Evolutionary conservation across 768 basidiomycete genomes (phyloP).

Genomic region (Russula brevipes): DNA sequence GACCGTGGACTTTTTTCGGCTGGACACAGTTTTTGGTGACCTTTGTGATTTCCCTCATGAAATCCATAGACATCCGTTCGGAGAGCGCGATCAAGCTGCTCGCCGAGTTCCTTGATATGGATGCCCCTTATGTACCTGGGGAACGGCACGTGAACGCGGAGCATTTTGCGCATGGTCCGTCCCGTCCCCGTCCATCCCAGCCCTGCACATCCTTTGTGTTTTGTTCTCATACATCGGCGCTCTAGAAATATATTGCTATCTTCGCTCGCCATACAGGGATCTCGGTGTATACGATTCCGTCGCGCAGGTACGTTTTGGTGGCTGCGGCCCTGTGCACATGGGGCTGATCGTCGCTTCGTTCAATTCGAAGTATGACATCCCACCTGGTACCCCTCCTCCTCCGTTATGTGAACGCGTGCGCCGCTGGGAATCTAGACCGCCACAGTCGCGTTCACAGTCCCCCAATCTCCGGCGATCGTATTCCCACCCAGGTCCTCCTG

Average conservation of each 20-base stretch:
- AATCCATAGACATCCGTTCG: slow-evolving; percentile 87
- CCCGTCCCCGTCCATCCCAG: background rate
- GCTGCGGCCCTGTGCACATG: background rate
- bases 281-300: slow-evolving; percentile 74
- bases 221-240: background rate
- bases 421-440: slow-evolving; percentile 29
- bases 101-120: slow-evolving; percentile 85
- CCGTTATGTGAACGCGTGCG: slow-evolving; percentile 31
- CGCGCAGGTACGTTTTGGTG: slow-evolving; percentile 55
- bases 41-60: slow-evolving; percentile 86
- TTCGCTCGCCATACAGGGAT: slow-evolving; percentile 85
- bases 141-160: slow-evolving; percentile 68
- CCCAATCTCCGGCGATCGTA: slow-evolving; percentile 26
- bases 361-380: slow-evolving; percentile 52
- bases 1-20: slow-evolving; percentile 1
- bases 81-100: slow-evolving; percentile 80
- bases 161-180: slow-evolving; percentile 87
- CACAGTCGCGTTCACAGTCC: slow-evolving; percentile 25
- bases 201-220: background rate
- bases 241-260: slow-evolving; percentile 81
- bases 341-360: background rate
- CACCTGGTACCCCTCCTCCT: slow-evolving; percentile 38
- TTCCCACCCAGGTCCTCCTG: slow-evolving; percentile 24
- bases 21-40: slow-evolving; percentile 72
- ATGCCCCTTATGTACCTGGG: slow-evolving; percentile 51